These are phyloP conservation scores for Stagonosporopsis tanaceti DNA, from an alignment of 2,329 filamentous ascomycete genomes.

Conservation along the genomic window DNA sequence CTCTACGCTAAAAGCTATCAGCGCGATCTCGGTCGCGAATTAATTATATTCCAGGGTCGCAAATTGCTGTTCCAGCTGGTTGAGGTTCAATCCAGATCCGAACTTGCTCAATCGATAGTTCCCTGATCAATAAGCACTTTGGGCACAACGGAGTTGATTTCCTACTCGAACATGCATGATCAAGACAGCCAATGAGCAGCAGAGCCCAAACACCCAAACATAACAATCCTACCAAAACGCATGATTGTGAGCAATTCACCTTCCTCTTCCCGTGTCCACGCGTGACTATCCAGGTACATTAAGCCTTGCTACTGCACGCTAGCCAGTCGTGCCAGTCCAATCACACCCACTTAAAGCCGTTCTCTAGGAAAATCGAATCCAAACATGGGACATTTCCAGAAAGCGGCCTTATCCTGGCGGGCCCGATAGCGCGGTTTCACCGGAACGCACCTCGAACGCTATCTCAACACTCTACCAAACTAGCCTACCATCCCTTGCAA, in stretches of 20 bases:
- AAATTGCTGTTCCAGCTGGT: neutral
- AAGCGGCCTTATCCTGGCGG: neutral
- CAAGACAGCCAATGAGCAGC: too few relatives aligned
- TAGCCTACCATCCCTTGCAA: neutral
- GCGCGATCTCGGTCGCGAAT: neutral
- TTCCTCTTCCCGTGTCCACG: neutral
- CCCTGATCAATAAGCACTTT: neutral
- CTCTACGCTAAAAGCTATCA: neutral
- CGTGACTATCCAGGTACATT: neutral
- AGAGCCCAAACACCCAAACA: neutral
- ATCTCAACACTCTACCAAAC: neutral
- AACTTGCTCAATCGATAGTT: neutral
- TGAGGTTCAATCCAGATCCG: neutral
- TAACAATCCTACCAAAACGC: neutral
- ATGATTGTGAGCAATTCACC: neutral
- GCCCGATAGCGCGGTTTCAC: constrained; percentile 7
- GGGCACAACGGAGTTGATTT: neutral
- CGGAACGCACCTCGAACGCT: constrained; percentile 1
- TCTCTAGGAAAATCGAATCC: too few relatives aligned
- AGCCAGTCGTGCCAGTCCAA: neutral
- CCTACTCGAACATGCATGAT: neutral
- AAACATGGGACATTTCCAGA: neutral
- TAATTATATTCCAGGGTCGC: too few relatives aligned
- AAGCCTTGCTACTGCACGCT: constrained; percentile 8
- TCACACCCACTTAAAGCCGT: neutral